A percentile compares a stretch with the other conserved stretches of the same genome.
Evolutionary conservation across 257 asterid genomes (phyloP).

Genomic region (Echium plantagineum): DNA sequence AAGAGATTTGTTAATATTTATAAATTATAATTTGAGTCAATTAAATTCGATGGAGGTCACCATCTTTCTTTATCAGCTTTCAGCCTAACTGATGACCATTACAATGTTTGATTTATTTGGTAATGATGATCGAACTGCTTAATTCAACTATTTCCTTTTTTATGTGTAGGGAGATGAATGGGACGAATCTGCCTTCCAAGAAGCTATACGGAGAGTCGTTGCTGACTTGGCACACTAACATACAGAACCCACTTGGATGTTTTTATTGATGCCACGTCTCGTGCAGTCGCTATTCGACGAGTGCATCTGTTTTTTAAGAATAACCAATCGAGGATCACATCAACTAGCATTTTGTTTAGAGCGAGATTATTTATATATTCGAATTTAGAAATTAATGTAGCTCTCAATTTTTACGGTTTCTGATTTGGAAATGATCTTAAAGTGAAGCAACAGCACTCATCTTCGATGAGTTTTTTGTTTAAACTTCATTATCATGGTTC

Average conservation of each 20-base stretch:
- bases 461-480: too few species aligned
- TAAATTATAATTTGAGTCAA: neutral
- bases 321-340: too few species aligned
- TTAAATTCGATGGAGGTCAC: neutral
- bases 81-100: neutral
- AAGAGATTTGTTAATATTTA: neutral
- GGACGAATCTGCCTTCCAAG: slow-evolving; percentile 59
- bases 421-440: too few species aligned
- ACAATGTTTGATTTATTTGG: neutral
- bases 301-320: too few species aligned
- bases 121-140: neutral
- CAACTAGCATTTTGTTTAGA: too few species aligned
- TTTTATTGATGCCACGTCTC: neutral
- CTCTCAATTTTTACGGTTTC: too few species aligned
- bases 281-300: too few species aligned
- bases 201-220: slow-evolving; percentile 41
- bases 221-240: slow-evolving; percentile 24
- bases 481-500: too few species aligned
- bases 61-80: neutral
- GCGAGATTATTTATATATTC: too few species aligned
- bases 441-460: too few species aligned
- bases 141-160: slow-evolving; percentile 3
- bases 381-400: too few species aligned
- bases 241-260: neutral
- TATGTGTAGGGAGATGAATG: slow-evolving; percentile 45